Evolutionary conservation across 441 rosid species (phyloP), one percentile per base, ranked within the genome.

Genomic region (Euphorbia schlechtendalii): DNA sequence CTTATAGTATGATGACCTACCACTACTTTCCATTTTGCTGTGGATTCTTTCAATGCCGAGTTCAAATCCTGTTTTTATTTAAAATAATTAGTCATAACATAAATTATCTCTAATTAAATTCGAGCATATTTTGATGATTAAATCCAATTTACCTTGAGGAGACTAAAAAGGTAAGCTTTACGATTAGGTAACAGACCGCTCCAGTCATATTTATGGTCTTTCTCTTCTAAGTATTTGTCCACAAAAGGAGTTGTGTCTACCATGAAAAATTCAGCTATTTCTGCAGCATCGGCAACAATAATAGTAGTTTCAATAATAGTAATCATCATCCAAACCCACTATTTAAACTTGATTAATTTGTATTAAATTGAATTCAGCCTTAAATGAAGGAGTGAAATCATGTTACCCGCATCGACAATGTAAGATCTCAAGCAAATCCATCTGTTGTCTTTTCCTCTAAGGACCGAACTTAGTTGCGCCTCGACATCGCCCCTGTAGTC

Each of bases 231-330:
- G 74, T 93, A 93, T 27, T 83, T 68, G 0, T 81, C 74, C 0
- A 78, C 93, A 56, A 92, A 89, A 2, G 98, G 98, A 56, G 82
- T 87, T 0, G 96, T 87, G 52, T 92, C 98, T 59, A 89, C 86
- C 4, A 89, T 81, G 81, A 92, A 81, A 69, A 89, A 80, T 6
- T 92, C 92, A 27, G 70, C 92, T 46, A 82, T 70, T 68, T 70
- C 96, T 91, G 75, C 48, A 21, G 25, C 11, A 76, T 18, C 41
- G 53, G 2, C 3, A 32, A 3, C 34, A 32, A 32, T 6, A 32
- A 32, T n/a, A n/a, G n/a, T n/a, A n/a, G n/a, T n/a, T n/a, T n/a
- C n/a, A n/a, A n/a, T n/a, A n/a, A n/a, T n/a, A n/a, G n/a, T n/a
- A n/a, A n/a, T n/a, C n/a, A n/a, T n/a, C n/a, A n/a, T n/a, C n/a